These are phyloP conservation scores for Aspergillus olivimuriae DNA, from an alignment of 495 filamentous ascomycete genomes.

Conservation along the genomic window DNA sequence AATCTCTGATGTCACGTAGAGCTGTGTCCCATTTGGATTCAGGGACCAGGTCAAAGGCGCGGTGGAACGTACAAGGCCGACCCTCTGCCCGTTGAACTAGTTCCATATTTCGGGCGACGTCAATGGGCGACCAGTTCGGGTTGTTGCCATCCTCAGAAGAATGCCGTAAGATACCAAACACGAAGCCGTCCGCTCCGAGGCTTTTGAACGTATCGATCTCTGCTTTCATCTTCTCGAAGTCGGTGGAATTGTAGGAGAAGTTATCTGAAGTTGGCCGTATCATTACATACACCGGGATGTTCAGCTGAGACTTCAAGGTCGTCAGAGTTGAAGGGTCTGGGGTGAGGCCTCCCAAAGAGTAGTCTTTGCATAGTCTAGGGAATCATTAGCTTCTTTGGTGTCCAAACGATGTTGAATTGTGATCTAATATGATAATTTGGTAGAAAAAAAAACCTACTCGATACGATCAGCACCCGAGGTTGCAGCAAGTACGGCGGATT, in stretches of 20 bases:
- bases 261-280: constrained; percentile 36
- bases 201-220: constrained; percentile 27
- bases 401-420: too few species aligned
- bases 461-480: constrained; percentile 40
- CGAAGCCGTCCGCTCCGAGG: constrained; percentile 40
- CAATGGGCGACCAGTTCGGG: constrained; percentile 16
- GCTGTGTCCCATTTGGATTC: constrained; percentile 20
- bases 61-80: constrained; percentile 47
- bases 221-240: constrained; percentile 36
- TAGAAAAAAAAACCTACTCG: constrained; percentile 24
- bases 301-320: constrained; percentile 19
- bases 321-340: constrained; percentile 11
- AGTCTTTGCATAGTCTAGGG: constrained; percentile 26
- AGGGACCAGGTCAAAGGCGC: constrained; percentile 42
- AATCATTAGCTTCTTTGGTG: neutral
- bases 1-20: constrained; percentile 25
- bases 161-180: constrained; percentile 39
- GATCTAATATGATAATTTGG: constrained; percentile 2
- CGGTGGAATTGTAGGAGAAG: constrained; percentile 34
- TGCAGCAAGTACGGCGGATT: constrained; percentile 36
- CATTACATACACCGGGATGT: constrained; percentile 45
- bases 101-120: constrained; percentile 27
- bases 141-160: constrained; percentile 1
- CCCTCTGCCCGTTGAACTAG: constrained; percentile 34
- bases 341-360: constrained; percentile 22